Conservation (phyloP, 2,329 filamentous ascomycete genomes). For the Capronia americana region DNA sequence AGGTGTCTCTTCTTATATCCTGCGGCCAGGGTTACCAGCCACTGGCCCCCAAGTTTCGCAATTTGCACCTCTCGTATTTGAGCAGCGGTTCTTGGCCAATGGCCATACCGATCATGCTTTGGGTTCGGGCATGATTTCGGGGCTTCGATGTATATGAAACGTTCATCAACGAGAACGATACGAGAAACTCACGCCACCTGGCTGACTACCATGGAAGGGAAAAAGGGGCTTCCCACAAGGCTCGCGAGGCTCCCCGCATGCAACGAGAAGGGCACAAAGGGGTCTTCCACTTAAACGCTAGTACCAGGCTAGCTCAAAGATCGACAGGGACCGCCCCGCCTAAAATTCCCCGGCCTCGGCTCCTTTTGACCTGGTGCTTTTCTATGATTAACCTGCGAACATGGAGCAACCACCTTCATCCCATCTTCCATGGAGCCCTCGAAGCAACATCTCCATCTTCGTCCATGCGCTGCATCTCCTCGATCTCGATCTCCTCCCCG, state of each 20-base stretch:
- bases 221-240: no score
- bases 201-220: no score
- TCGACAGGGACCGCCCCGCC: background rate
- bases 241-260: no score
- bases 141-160: no score
- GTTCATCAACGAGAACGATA: no score
- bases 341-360: background rate
- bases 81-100: background rate
- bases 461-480: slow-evolving; percentile 83
- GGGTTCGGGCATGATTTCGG: no score
- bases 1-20: background rate
- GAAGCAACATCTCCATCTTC: slow-evolving; percentile 69
- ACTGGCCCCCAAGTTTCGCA: background rate
- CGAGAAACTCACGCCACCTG: no score
- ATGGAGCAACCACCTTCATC: background rate
- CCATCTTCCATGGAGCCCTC: slow-evolving; percentile 45
- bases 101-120: background rate
- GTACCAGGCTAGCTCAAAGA: background rate
- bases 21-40: no score
- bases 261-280: no score
- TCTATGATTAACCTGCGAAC: background rate
- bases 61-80: background rate
- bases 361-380: background rate
- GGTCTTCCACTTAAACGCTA: no score
- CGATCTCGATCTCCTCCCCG: slow-evolving; percentile 73